Evolutionary conservation across 2,329 filamentous ascomycete species (phyloP), one percentile per base, ranked within the genome.

Genomic region (Chrysoporthe austroafricana): DNA sequence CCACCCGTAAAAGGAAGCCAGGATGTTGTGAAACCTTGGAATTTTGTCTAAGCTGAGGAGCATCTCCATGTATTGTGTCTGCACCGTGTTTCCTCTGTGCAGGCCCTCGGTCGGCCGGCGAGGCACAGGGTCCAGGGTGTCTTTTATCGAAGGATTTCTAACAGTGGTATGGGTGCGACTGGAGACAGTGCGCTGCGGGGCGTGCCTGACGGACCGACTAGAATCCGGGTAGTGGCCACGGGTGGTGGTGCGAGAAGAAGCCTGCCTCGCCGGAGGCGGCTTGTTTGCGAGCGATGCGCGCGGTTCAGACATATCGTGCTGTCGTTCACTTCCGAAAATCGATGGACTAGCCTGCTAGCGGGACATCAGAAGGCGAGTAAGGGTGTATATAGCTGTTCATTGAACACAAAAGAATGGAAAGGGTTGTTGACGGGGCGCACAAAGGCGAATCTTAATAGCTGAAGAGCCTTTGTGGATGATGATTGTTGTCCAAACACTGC

Each of bases 41-140:
- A 86, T 82, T 48, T 75, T 71, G 71, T 84, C 81, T 16, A 83
- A 76, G 52, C 78, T 76, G 44, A 83, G 77, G 7, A 85, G 79
- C 80, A 85, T 85, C 66, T 79, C 74, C 57, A 80, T 77, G 71
- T 83, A 84, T 46, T 76, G 76, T 36, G 79, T 71, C 46, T 71
- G 70, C 62, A 85, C 14, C 65, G 61, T 68, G 43, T 64, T 62
- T 14, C 43, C 36, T 39, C 67, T 56, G 14, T 57, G 36, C 48
- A 69, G 63, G n/a, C 64, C 64, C 18, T 48, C n/a, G 26, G 52
- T 66, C 1, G 67, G 67, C 4, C 67, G 48, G 4, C 63, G 64
- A 16, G 44, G 54, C 9, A 36, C 56, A 26, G 44, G 50, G 3
- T 60, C 64, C 1, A 26, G 34, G 52, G 2, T 26, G 9, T 60